Conservation (phyloP, 1,284 basidiomycete genomes). For the Ustilago tritici region DNA sequence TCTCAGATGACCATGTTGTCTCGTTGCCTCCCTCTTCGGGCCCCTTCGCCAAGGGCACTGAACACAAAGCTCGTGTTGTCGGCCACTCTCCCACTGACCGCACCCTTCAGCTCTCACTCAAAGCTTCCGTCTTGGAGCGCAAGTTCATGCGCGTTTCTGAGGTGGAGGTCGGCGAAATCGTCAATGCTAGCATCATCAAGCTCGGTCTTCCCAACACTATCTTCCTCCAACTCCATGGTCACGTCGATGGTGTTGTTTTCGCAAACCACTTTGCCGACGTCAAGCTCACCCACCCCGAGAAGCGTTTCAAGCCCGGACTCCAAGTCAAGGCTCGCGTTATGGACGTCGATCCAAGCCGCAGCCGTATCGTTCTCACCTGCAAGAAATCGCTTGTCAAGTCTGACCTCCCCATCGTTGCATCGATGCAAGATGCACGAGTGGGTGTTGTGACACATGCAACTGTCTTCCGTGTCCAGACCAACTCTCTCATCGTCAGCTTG, state of each 20-base stretch:
- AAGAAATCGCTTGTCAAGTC: slow-evolving; percentile 92
- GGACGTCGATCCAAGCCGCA: slow-evolving; percentile 82
- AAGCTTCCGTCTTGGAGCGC: slow-evolving; percentile 84
- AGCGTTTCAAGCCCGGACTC: slow-evolving; percentile 86
- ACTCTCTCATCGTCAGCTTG: slow-evolving; percentile 64
- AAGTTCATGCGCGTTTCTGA: slow-evolving; percentile 88
- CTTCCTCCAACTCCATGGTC: slow-evolving; percentile 64
- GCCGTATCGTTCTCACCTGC: slow-evolving; percentile 86
- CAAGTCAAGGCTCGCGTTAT: slow-evolving; percentile 91
- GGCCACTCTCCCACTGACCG: slow-evolving; percentile 91
- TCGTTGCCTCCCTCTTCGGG: slow-evolving; percentile 75
- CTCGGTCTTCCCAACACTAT: slow-evolving; percentile 61
- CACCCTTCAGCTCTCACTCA: slow-evolving; percentile 85
- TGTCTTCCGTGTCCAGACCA: slow-evolving; percentile 72
- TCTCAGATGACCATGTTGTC: slow-evolving; percentile 89
- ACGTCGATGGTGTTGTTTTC: slow-evolving; percentile 87
- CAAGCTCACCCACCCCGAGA: slow-evolving; percentile 77
- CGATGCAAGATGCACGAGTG: slow-evolving; percentile 77
- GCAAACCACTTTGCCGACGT: slow-evolving; percentile 92
- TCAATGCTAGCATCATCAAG: slow-evolving; percentile 57
- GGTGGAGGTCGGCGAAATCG: slow-evolving; percentile 71
- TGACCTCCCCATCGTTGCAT: slow-evolving; percentile 73
- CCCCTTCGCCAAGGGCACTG: slow-evolving; percentile 56
- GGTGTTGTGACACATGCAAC: slow-evolving; percentile 86
- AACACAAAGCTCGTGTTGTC: slow-evolving; percentile 87